phyloP scores from a whole-genome alignment of 805 yeast species.

The Pichia phayaonensis region DNA sequence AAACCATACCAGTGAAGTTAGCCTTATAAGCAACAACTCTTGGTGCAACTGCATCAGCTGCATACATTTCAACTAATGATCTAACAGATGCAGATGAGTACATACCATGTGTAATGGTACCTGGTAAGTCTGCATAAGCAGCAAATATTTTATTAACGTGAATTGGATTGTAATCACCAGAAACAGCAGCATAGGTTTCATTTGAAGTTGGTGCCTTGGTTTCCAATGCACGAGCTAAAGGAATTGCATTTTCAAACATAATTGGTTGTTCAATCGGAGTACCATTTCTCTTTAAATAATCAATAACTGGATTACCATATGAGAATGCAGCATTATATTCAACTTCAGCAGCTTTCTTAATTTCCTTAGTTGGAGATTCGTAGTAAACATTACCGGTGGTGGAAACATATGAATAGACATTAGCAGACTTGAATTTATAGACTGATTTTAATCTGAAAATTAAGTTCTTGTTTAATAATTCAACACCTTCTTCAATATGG shows the following conservation, averaged over 20 bases:
- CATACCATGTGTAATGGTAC: slow-evolving; percentile 99
- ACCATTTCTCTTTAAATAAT: slow-evolving; percentile 88
- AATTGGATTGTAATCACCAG: slow-evolving; percentile 98
- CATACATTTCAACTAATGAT: slow-evolving; percentile 94
- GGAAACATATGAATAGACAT: slow-evolving; percentile 67
- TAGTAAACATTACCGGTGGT: slow-evolving; percentile 80
- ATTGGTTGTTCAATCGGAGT: slow-evolving; percentile 91
- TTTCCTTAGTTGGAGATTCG: slow-evolving; percentile 89
- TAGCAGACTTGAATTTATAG: slow-evolving; percentile 69
- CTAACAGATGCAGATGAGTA: slow-evolving; percentile 94
- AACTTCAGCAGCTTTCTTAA: slow-evolving; percentile 74
- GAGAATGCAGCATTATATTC: slow-evolving; percentile 87
- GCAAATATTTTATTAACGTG: slow-evolving; percentile 96
- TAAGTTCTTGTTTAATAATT: slow-evolving; percentile 69
- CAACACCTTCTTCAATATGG: slow-evolving; percentile 65
- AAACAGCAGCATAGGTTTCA: slow-evolving; percentile 93
- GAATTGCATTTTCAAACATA: slow-evolving; percentile 82
- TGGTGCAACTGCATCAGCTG: slow-evolving; percentile 92
- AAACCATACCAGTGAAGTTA: slow-evolving; percentile 91
- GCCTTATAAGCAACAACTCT: slow-evolving; percentile 94
- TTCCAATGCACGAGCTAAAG: slow-evolving; percentile 58
- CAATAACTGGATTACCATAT: slow-evolving; percentile 95
- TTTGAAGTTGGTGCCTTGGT: slow-evolving; percentile 90
- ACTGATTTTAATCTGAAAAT: slow-evolving; percentile 86
- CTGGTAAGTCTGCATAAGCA: slow-evolving; percentile 86